phyloP scores from a whole-genome alignment of 352 stramenopile species.

The Phytophthora cactorum region DNA sequence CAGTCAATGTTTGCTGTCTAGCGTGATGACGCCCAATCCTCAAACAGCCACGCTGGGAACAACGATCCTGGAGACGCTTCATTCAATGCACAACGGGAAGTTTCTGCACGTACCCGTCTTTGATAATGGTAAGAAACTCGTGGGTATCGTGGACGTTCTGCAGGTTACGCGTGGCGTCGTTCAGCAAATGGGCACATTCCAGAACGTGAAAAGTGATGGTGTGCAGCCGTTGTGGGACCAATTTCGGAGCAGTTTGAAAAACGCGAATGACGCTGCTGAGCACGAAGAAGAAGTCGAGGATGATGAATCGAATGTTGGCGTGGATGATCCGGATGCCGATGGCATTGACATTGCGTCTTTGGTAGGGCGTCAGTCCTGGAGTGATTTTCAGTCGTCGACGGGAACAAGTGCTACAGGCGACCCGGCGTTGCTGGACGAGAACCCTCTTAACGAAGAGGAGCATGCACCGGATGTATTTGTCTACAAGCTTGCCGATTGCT shows the following conservation, averaged over 20 bases:
- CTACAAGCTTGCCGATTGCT: conserved; percentile 85
- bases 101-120: conserved; percentile 98
- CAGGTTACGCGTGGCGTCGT: conserved; percentile 92
- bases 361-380: conserved; percentile 51
- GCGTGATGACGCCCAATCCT: conserved; percentile 96
- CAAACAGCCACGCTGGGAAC: conserved; percentile 93
- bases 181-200: conserved; percentile 85
- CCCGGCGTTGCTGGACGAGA: conserved; percentile 31
- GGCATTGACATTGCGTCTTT: conserved; percentile 37
- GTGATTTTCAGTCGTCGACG: conserved; percentile 49
- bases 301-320: conserved; percentile 39
- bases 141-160: conserved; percentile 96
- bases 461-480: conserved; percentile 67
- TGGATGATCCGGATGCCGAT: conserved; percentile 39
- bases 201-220: conserved; percentile 66
- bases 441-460: conserved; percentile 38
- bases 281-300: conserved; percentile 48
- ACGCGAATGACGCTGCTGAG: conserved; percentile 33
- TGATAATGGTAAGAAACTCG: conserved; percentile 85
- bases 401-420: conserved; percentile 35
- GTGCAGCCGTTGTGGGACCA: conserved; percentile 82
- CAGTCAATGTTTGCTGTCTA: conserved; percentile 76
- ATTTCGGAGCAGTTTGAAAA: conserved; percentile 66
- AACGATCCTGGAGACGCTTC: conserved; percentile 96
- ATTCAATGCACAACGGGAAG: conserved; percentile 97